Conservation (phyloP, 1,284 basidiomycete genomes). For the Agaricales sp. region DNA sequence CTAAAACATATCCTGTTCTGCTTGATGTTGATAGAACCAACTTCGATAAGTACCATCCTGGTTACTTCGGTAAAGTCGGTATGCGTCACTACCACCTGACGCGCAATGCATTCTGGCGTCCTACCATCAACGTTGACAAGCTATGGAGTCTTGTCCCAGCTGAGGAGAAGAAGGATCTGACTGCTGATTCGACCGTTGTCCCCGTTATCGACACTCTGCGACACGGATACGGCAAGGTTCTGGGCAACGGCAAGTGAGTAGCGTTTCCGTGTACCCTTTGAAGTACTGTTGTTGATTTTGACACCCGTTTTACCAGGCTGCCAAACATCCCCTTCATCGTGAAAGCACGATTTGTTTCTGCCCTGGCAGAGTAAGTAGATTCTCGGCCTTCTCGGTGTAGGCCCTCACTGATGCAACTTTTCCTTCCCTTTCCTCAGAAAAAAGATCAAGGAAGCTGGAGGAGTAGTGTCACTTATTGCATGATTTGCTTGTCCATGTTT, state of each 20-base stretch:
- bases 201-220: slow-evolving; percentile 86
- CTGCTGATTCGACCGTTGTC: slow-evolving; percentile 64
- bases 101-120: slow-evolving; percentile 84
- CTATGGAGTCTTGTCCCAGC: slow-evolving; percentile 74
- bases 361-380: slow-evolving; percentile 72
- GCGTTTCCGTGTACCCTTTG: slow-evolving; percentile 12
- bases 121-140: slow-evolving; percentile 97
- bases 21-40: slow-evolving; percentile 47
- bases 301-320: slow-evolving; percentile 32
- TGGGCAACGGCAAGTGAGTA: slow-evolving; percentile 80
- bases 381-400: no score
- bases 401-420: no score
- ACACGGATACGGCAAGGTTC: slow-evolving; percentile 86
- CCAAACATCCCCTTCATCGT: slow-evolving; percentile 88
- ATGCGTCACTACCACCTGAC: slow-evolving; percentile 98
- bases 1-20: slow-evolving; percentile 3
- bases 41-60: slow-evolving; percentile 94
- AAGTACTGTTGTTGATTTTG: slow-evolving; percentile 7
- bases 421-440: slow-evolving; percentile 41
- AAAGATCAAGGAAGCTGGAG: slow-evolving; percentile 90
- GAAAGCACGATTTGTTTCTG: slow-evolving; percentile 91
- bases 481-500: slow-evolving; percentile 30
- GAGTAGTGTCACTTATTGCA: slow-evolving; percentile 85
- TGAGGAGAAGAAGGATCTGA: slow-evolving; percentile 67
- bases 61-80: slow-evolving; percentile 99